Evolutionary conservation across 306 rosid species (phyloP).

Genomic region (Echinosophora koreensis): DNA sequence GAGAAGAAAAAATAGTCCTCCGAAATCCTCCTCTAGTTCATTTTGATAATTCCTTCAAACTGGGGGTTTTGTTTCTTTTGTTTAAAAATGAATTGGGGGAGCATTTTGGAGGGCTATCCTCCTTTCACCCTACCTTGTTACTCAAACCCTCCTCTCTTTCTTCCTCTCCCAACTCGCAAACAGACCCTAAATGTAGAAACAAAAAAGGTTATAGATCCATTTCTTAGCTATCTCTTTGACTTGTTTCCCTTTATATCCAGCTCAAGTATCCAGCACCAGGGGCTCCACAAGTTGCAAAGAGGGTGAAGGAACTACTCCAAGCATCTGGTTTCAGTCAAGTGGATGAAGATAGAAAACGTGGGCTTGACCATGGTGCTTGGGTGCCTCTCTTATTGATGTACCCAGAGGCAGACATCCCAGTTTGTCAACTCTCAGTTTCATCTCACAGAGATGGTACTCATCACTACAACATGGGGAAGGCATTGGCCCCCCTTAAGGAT

Average conservation of each 20-base stretch:
- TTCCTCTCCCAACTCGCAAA: no score
- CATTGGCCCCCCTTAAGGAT: conserved; percentile 70
- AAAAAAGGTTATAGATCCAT: background rate
- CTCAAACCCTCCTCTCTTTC: no score
- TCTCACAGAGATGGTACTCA: conserved; percentile 47
- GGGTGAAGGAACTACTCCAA: conserved; percentile 61
- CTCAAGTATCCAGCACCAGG: conserved; percentile 79
- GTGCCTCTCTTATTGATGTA: conserved; percentile 73
- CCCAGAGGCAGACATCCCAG: conserved; percentile 66
- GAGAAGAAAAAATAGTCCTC: no score
- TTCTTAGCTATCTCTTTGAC: background rate
- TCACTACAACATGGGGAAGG: conserved; percentile 67
- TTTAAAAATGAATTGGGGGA: no score
- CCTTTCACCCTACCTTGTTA: no score
- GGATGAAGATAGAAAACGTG: conserved; percentile 57
- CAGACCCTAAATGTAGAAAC: background rate
- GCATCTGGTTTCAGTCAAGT: conserved; percentile 48
- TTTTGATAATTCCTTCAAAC: no score
- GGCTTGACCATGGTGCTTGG: conserved; percentile 78
- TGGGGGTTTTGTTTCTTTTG: no score
- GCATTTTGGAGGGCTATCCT: no score
- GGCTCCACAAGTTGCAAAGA: conserved; percentile 63
- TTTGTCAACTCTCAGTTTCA: conserved; percentile 68
- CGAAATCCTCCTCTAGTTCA: no score
- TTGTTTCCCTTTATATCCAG: conserved; percentile 34